Evolutionary conservation across 352 stramenopile species (phyloP).

Genomic region (Globisporangium alternatum): DNA sequence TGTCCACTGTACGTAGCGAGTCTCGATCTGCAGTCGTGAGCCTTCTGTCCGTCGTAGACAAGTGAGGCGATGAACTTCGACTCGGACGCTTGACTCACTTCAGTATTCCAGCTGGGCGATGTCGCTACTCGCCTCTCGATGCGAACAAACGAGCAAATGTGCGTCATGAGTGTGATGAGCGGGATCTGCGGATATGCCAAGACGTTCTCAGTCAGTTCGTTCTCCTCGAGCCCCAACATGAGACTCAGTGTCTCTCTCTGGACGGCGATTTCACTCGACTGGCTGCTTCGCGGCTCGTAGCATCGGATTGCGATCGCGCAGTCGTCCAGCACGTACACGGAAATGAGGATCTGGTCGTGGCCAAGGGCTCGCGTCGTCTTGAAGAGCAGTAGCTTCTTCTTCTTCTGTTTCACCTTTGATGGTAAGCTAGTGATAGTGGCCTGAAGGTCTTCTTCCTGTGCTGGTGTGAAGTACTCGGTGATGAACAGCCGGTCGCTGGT

Average conservation of each 20-base stretch:
- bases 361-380: slow-evolving; percentile 45
- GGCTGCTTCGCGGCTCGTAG: slow-evolving; percentile 51
- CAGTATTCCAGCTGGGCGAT: neutral
- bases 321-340: slow-evolving; percentile 20
- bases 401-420: neutral
- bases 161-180: slow-evolving; percentile 25
- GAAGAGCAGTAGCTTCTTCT: slow-evolving; percentile 27
- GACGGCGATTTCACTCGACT: slow-evolving; percentile 20
- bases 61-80: slow-evolving; percentile 13
- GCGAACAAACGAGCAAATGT: slow-evolving; percentile 42
- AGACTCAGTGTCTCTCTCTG: slow-evolving; percentile 10
- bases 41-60: slow-evolving; percentile 6
- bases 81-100: slow-evolving; percentile 5
- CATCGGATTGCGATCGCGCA: slow-evolving; percentile 25
- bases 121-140: slow-evolving; percentile 12
- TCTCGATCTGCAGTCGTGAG: neutral
- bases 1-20: neutral
- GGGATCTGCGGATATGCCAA: slow-evolving; percentile 12
- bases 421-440: neutral
- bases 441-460: neutral
- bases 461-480: slow-evolving; percentile 30
- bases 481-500: slow-evolving; percentile 43
- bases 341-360: slow-evolving; percentile 35
- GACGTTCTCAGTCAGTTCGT: neutral
- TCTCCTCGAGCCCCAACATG: slow-evolving; percentile 19